Evolutionary conservation across 768 basidiomycete genomes (phyloP).

Genomic region (Coprinellus micaceus): DNA sequence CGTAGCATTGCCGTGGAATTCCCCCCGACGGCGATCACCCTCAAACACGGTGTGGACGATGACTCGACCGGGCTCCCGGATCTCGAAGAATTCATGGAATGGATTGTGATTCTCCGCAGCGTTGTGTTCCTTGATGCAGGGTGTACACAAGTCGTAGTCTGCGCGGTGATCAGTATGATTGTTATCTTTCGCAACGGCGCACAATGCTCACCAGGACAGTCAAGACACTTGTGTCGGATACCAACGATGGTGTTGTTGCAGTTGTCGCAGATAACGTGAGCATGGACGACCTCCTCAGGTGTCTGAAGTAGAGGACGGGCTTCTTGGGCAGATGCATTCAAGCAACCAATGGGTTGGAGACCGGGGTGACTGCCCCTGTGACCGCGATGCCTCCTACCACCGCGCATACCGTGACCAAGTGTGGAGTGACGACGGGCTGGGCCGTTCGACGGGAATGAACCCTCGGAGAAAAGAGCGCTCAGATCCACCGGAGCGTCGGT

Average conservation of each 20-base stretch:
- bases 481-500: neutral
- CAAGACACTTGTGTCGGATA: conserved; percentile 74
- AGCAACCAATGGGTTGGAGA: neutral
- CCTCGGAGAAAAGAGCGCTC: conserved; percentile 3
- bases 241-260: conserved; percentile 60
- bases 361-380: neutral
- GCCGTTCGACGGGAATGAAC: conserved; percentile 6
- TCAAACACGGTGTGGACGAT: conserved; percentile 59
- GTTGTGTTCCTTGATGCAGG: conserved; percentile 47
- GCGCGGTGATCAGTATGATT: neutral
- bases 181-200: neutral
- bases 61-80: conserved; percentile 61
- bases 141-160: conserved; percentile 74
- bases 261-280: conserved; percentile 59
- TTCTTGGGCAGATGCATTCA: neutral
- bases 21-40: conserved; percentile 32
- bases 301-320: conserved; percentile 3
- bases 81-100: conserved; percentile 69
- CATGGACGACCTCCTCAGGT: conserved; percentile 44
- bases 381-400: neutral
- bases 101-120: conserved; percentile 52
- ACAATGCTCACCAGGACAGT: conserved; percentile 56
- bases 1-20: no score
- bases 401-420: neutral
- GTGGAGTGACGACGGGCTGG: neutral